A percentile compares a stretch with the other conserved stretches of the same genome.
Evolutionary conservation across 2,329 filamentous ascomycete species (phyloP).

Genomic region (Ceratocystis albifundus): DNA sequence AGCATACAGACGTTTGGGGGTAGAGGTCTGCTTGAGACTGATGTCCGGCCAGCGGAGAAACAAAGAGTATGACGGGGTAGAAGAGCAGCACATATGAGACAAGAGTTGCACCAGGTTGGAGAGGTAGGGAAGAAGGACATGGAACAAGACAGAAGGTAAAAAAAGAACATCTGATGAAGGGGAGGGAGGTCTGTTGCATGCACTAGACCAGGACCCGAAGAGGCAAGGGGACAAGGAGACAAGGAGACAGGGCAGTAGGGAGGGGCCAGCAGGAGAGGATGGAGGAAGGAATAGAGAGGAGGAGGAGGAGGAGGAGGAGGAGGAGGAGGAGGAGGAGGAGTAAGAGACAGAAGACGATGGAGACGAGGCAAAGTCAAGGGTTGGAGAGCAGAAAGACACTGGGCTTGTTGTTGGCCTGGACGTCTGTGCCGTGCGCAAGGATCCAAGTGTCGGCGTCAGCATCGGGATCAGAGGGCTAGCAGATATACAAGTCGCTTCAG

Average conservation of each 20-base stretch:
- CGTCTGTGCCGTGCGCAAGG: too few relatives aligned
- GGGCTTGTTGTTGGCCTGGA: too few relatives aligned
- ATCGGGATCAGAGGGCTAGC: too few relatives aligned
- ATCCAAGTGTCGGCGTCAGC: too few relatives aligned
- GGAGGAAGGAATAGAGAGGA: too few relatives aligned
- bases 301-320: too few relatives aligned
- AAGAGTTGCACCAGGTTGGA: background rate
- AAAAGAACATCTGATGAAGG: background rate
- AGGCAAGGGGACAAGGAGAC: background rate
- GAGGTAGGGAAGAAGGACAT: background rate
- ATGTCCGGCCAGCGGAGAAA: background rate
- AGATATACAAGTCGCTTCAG: too few relatives aligned
- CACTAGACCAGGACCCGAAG: background rate
- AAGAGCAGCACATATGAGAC: slow-evolving; percentile 6
- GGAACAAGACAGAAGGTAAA: background rate
- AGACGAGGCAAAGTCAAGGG: background rate
- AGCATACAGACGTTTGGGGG: too few relatives aligned
- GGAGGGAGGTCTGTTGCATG: background rate
- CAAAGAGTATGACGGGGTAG: background rate
- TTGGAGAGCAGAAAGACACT: background rate
- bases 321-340: too few relatives aligned
- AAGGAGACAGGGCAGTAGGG: too few relatives aligned
- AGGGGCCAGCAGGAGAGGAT: too few relatives aligned
- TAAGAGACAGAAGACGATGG: background rate
- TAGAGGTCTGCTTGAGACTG: background rate